Percentiles rank a stretch among this genome's conserved stretches.
phyloP scores from a whole-genome alignment of 257 asterid species.

The Solanum rostratum region DNA sequence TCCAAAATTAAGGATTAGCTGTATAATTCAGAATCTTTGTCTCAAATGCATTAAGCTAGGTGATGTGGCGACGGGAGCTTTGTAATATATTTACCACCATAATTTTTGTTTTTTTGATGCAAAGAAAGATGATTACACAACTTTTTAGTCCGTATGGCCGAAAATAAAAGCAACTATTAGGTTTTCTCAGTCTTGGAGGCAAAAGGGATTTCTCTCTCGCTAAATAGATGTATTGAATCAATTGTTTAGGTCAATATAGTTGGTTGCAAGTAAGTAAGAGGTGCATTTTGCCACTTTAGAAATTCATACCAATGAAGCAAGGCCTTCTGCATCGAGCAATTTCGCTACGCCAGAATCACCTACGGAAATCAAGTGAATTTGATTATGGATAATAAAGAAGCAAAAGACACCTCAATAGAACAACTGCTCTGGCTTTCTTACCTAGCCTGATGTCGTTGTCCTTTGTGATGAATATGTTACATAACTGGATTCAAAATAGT shows the following conservation, averaged over 20 bases:
- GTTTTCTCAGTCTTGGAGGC: not conserved
- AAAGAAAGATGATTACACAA: not conserved
- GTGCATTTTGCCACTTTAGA: not conserved
- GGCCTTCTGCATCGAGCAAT: conserved; percentile 58
- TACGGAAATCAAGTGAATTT: conserved; percentile 10
- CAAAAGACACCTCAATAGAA: not conserved
- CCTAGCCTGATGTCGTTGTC: conserved; percentile 75
- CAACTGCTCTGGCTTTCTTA: conserved; percentile 22
- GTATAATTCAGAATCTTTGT: not conserved
- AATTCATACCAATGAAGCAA: conserved; percentile 68
- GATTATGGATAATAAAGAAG: not conserved
- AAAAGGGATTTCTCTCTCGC: not conserved
- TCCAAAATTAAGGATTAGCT: not conserved
- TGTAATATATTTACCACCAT: not conserved
- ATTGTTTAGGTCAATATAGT: not conserved
- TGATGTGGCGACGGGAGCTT: not conserved
- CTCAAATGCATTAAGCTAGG: not conserved
- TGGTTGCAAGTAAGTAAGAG: not conserved
- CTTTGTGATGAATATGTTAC: conserved; percentile 78
- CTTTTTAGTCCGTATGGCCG: not conserved
- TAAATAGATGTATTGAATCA: not conserved
- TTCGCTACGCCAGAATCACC: conserved; percentile 93
- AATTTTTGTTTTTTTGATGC: not conserved
- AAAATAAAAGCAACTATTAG: not conserved
- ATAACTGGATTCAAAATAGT: conserved; percentile 36